phyloP scores from a whole-genome alignment of 495 filamentous ascomycete genomes.

The Podospora fimiseda region DNA sequence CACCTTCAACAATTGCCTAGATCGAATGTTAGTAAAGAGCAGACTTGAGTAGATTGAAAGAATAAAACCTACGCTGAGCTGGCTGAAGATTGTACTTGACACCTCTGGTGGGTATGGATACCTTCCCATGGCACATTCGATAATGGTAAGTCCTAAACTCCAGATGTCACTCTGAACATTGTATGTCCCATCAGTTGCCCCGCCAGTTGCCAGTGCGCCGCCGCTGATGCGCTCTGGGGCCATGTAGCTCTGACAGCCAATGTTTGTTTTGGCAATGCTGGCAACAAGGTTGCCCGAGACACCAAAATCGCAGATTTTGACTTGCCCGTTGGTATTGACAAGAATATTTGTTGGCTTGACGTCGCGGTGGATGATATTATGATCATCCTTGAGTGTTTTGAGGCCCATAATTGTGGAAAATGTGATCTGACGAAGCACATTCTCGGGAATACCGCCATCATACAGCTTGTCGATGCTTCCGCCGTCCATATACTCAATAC shows the following conservation, averaged over 20 bases:
- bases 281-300: slow-evolving; percentile 95
- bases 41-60: neutral
- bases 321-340: slow-evolving; percentile 78
- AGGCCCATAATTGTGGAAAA: slow-evolving; percentile 88
- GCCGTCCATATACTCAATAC: slow-evolving; percentile 99
- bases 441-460: slow-evolving; percentile 85
- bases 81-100: slow-evolving; percentile 97
- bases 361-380: slow-evolving; percentile 98
- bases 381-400: slow-evolving; percentile 91
- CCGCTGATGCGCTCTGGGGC: slow-evolving; percentile 91
- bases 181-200: slow-evolving; percentile 74
- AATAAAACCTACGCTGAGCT: slow-evolving; percentile 73
- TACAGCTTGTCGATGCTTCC: slow-evolving; percentile 98
- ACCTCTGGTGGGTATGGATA: slow-evolving; percentile 98
- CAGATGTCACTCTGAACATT: slow-evolving; percentile 98
- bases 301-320: slow-evolving; percentile 99
- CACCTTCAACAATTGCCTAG: slow-evolving; percentile 95
- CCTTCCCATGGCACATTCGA: slow-evolving; percentile 91
- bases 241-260: slow-evolving; percentile 99
- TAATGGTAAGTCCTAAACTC: slow-evolving; percentile 89
- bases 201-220: slow-evolving; percentile 66
- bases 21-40: slow-evolving; percentile 12
- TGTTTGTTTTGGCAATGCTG: slow-evolving; percentile 97
- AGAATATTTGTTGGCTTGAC: slow-evolving; percentile 99
- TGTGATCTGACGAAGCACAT: slow-evolving; percentile 82